Evolutionary conservation across 768 basidiomycete genomes (phyloP).

Genomic region (Russula brevipes): DNA sequence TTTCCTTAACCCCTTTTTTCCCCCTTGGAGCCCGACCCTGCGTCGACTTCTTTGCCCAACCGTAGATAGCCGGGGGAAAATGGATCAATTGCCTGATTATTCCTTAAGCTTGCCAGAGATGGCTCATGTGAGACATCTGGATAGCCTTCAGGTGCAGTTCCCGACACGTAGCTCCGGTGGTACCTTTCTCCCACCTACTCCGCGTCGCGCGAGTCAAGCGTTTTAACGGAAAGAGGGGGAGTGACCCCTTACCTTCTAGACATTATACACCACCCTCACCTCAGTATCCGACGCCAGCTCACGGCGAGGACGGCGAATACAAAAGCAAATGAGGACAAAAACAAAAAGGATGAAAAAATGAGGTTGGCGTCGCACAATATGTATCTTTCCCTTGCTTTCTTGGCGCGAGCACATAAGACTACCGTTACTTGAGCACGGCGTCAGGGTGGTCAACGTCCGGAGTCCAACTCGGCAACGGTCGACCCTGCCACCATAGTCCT

Average conservation of each 20-base stretch:
- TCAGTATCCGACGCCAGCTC: not conserved
- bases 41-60: too few relatives aligned
- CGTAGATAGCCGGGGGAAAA: not conserved
- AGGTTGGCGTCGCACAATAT: not conserved
- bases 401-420: not conserved
- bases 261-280: not conserved
- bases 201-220: not conserved
- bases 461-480: constrained; percentile 35
- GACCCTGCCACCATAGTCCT: constrained; percentile 42
- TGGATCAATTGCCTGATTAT: not conserved
- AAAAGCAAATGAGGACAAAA: not conserved
- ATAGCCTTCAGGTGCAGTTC: not conserved
- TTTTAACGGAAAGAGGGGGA: not conserved
- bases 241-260: not conserved
- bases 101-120: not conserved
- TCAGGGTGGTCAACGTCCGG: constrained; percentile 26
- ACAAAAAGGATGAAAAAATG: not conserved
- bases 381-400: not conserved
- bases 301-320: too few relatives aligned
- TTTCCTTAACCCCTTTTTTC: not conserved
- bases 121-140: not conserved
- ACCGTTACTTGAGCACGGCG: not conserved
- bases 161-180: not conserved
- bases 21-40: not conserved
- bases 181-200: not conserved